These are phyloP conservation scores for Ascodesmis nigricans DNA, from an alignment of 495 filamentous ascomycete genomes.

Conservation along the genomic window DNA sequence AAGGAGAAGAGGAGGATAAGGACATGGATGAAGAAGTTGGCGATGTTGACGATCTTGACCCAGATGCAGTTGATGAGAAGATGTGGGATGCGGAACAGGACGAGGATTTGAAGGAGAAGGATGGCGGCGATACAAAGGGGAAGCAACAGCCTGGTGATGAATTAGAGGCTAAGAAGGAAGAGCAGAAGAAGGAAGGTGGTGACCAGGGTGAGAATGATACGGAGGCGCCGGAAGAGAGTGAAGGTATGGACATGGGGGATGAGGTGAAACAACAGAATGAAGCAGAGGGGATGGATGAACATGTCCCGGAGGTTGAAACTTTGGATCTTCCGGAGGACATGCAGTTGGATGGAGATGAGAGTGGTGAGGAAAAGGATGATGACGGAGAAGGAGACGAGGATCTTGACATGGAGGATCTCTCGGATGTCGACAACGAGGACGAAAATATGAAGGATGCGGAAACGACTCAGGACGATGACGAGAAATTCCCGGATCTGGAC, in stretches of 20 bases:
- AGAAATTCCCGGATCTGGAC: conserved; percentile 19
- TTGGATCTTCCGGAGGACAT: conserved; percentile 47
- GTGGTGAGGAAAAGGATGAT: conserved; percentile 39
- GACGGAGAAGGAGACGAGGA: conserved; percentile 45
- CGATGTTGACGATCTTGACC: conserved; percentile 70
- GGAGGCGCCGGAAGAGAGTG: conserved; percentile 33
- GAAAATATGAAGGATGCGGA: conserved; percentile 33
- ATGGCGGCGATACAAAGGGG: conserved; percentile 47
- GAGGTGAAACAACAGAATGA: conserved; percentile 37
- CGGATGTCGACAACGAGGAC: conserved; percentile 27
- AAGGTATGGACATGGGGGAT: conserved; percentile 39
- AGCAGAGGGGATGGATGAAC: conserved; percentile 41
- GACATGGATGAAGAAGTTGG: conserved; percentile 74
- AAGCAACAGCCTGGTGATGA: conserved; percentile 43
- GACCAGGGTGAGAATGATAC: conserved; percentile 30
- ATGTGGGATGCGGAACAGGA: conserved; percentile 79
- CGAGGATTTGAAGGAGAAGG: conserved; percentile 57
- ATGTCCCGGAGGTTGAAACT: conserved; percentile 51
- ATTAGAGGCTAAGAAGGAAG: conserved; percentile 35
- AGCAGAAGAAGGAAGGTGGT: conserved; percentile 28
- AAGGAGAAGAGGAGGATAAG: conserved; percentile 32
- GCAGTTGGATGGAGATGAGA: conserved; percentile 42
- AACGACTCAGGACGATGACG: conserved; percentile 31
- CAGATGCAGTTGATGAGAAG: conserved; percentile 83
- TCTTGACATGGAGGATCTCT: conserved; percentile 44